Evolutionary conservation across 2,329 filamentous ascomycete species (phyloP).

Genomic region (Fusarium poae): DNA sequence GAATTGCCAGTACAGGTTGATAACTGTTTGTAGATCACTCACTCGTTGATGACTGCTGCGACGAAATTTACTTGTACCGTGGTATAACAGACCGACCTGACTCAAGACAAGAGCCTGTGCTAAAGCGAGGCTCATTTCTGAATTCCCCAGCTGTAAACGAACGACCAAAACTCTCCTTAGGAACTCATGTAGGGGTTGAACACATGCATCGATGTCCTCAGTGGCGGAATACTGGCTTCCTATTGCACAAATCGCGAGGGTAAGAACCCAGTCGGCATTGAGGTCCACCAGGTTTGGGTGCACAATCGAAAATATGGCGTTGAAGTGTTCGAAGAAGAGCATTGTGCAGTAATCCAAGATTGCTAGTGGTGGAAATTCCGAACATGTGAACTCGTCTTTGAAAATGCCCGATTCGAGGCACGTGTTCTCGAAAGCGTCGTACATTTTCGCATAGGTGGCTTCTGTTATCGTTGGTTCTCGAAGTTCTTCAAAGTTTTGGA

Average conservation of each 20-base stretch:
- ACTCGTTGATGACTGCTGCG: neutral
- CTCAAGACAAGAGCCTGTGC: conserved; percentile 33
- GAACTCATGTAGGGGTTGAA: conserved; percentile 46
- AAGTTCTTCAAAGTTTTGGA: neutral
- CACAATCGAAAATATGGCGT: conserved; percentile 51
- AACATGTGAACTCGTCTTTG: neutral
- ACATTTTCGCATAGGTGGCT: conserved; percentile 22
- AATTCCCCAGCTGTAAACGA: conserved; percentile 8
- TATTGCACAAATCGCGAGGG: conserved; percentile 41
- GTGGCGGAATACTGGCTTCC: conserved; percentile 47
- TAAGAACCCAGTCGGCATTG: conserved; percentile 40
- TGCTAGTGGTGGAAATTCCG: conserved; percentile 45
- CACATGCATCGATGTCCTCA: conserved; percentile 34
- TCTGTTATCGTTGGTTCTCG: neutral
- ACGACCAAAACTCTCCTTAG: conserved; percentile 31
- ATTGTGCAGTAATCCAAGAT: conserved; percentile 51
- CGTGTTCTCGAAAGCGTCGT: conserved; percentile 2
- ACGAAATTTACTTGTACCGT: neutral
- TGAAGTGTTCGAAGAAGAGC: conserved; percentile 53
- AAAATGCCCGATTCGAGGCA: conserved; percentile 26
- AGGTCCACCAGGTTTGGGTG: conserved; percentile 32
- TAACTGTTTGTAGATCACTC: conserved; percentile 6
- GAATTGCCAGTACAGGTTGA: neutral
- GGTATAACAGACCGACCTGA: conserved; percentile 25
- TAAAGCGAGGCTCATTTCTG: neutral